These are phyloP conservation scores for Eucommia ulmoides DNA, from an alignment of 257 asterid species.

Conservation along the genomic window DNA sequence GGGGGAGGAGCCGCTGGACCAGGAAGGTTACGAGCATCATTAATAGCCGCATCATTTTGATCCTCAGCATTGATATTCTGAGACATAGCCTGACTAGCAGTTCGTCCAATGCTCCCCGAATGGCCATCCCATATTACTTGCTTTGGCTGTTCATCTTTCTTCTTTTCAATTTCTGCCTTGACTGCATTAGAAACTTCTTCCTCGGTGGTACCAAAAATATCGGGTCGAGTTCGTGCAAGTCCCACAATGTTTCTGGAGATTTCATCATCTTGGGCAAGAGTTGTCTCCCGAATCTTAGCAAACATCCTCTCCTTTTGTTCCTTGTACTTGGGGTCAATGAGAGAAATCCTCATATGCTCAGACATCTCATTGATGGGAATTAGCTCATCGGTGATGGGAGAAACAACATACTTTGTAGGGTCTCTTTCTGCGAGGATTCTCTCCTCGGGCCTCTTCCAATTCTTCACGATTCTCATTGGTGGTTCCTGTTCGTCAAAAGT, in stretches of 20 bases:
- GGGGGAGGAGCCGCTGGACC: conserved; percentile 88
- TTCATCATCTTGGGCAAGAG: conserved; percentile 94
- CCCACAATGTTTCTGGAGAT: conserved; percentile 86
- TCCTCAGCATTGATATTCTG: conserved; percentile 56
- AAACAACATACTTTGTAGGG: conserved; percentile 64
- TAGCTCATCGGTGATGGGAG: conserved; percentile 86
- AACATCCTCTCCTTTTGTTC: conserved; percentile 97
- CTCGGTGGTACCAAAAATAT: conserved; percentile 92
- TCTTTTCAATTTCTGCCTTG: conserved; percentile 88
- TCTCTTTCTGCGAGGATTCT: conserved; percentile 78
- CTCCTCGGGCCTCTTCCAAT: conserved; percentile 93
- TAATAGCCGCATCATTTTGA: conserved; percentile 28
- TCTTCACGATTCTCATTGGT: conserved; percentile 89
- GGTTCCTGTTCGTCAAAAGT: conserved; percentile 54
- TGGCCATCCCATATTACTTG: conserved; percentile 99
- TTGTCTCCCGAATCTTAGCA: conserved; percentile 88
- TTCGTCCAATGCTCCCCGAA: conserved; percentile 81
- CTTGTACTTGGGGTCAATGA: conserved; percentile 88
- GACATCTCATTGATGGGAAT: conserved; percentile 84
- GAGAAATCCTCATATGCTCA: conserved; percentile 93
- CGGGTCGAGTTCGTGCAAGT: conserved; percentile 88
- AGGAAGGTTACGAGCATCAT: conserved; percentile 48
- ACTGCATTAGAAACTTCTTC: conserved; percentile 98
- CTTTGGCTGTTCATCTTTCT: conserved; percentile 87
- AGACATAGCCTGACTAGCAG: conserved; percentile 88